Evolutionary conservation across 352 stramenopile species (phyloP).

Genomic region (Stephanocyclus meneghinianus): DNA sequence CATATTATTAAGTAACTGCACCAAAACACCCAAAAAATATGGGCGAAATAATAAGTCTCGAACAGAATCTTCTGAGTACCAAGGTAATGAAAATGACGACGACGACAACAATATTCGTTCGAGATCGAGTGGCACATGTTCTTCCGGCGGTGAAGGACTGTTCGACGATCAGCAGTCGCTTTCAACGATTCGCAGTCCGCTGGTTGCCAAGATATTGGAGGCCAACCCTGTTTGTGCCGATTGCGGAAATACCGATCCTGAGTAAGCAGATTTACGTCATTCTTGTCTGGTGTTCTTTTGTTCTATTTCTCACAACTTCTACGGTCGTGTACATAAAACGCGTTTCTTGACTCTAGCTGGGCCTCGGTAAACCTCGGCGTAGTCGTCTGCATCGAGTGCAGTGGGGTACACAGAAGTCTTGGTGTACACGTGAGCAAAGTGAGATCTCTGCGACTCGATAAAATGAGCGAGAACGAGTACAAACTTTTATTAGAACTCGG

Average conservation of each 20-base stretch:
- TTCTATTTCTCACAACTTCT: neutral
- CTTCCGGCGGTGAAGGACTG: neutral
- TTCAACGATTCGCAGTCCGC: constrained; percentile 27
- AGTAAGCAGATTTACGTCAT: constrained; percentile 47
- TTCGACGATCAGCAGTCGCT: constrained; percentile 19
- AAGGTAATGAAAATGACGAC: constrained; percentile 17
- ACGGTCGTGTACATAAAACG: neutral
- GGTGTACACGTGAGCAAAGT: constrained; percentile 97
- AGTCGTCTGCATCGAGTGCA: constrained; percentile 96
- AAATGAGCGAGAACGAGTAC: constrained; percentile 63
- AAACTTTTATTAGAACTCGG: constrained; percentile 65
- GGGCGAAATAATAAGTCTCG: neutral
- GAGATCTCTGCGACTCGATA: constrained; percentile 90
- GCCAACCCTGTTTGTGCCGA: constrained; percentile 74
- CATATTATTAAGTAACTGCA: constrained; percentile 24
- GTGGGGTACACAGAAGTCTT: constrained; percentile 93
- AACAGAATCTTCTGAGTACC: constrained; percentile 25
- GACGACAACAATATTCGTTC: constrained; percentile 18
- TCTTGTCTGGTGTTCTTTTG: neutral
- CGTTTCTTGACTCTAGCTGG: constrained; percentile 71
- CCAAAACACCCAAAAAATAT: constrained; percentile 20
- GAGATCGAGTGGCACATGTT: neutral
- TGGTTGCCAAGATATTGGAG: constrained; percentile 54
- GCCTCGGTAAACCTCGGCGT: constrained; percentile 95
- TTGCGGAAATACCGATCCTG: constrained; percentile 78